These are phyloP conservation scores for Venturia nashicola DNA, from an alignment of 2,329 filamentous ascomycete species.

Conservation along the genomic window DNA sequence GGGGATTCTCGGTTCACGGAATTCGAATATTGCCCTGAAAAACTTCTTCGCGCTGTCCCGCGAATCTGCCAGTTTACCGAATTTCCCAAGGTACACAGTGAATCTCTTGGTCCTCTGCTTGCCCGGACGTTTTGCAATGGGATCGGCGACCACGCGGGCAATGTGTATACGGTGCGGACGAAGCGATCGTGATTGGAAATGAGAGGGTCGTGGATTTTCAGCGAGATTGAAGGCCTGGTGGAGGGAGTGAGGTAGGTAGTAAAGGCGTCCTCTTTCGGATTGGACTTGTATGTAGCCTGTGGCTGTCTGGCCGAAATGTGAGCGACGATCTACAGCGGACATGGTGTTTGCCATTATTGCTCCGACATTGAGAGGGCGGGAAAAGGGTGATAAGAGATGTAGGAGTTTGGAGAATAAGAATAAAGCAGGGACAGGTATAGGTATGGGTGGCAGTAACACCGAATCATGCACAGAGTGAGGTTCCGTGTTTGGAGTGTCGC, in stretches of 20 bases:
- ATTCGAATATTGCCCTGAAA: constrained; percentile 31
- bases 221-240: constrained; percentile 3
- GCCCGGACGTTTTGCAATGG: background rate
- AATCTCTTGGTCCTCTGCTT: constrained; percentile 21
- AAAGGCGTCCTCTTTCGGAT: constrained; percentile 9
- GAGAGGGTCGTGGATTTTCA: background rate
- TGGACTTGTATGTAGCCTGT: constrained; percentile 11
- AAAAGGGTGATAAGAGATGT: background rate
- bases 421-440: background rate
- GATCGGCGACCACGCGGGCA: constrained; percentile 28
- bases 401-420: background rate
- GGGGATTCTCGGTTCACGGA: background rate
- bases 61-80: constrained; percentile 38
- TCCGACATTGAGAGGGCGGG: background rate
- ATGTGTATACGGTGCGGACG: constrained; percentile 47
- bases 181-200: constrained; percentile 39
- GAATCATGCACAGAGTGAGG: background rate
- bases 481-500: constrained; percentile 1
- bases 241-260: constrained; percentile 8
- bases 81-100: constrained; percentile 18
- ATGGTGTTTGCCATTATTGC: background rate
- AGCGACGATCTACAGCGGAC: background rate
- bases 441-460: background rate
- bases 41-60: constrained; percentile 37
- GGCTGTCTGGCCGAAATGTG: background rate